Conservation (phyloP, 192 early-diverging fungal species). For the Backusella sp. region DNA sequence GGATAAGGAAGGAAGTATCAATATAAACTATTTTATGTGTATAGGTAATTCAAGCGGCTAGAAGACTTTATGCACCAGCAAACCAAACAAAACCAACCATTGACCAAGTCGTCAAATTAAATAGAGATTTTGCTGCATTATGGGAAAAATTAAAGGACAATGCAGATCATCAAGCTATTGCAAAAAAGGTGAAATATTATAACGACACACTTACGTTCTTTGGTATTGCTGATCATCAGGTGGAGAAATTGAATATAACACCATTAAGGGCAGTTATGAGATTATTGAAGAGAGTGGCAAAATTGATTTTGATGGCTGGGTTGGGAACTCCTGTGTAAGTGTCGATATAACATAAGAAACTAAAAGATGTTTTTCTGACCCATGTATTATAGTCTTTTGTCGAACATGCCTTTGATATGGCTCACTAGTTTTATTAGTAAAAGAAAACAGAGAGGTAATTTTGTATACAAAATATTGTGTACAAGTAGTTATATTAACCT, state of each 20-base stretch:
- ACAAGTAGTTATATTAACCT: not conserved
- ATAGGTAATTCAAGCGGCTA: conserved; percentile 86
- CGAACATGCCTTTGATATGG: conserved; percentile 53
- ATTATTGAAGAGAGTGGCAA: conserved; percentile 63
- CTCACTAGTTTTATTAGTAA: conserved; percentile 50
- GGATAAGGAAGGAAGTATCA: not conserved
- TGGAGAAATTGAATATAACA: conserved; percentile 72
- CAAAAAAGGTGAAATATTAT: conserved; percentile 74
- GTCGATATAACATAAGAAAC: not conserved
- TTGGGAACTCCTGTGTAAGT: conserved; percentile 84
- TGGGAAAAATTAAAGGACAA: conserved; percentile 79
- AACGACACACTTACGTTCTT: conserved; percentile 87
- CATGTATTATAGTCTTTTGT: conserved; percentile 34
- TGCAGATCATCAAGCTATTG: conserved; percentile 68
- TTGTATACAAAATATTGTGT: not conserved
- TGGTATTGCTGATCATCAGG: conserved; percentile 96
- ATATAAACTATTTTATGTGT: not conserved
- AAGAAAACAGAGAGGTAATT: conserved; percentile 49
- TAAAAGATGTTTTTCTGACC: not conserved
- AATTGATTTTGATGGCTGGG: conserved; percentile 70
- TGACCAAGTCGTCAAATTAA: conserved; percentile 83
- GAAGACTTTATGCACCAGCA: conserved; percentile 84
- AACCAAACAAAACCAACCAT: conserved; percentile 73
- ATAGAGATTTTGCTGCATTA: conserved; percentile 79
- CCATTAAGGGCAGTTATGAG: conserved; percentile 61